These are phyloP conservation scores for Gigaspora rosea DNA, from an alignment of 192 early-diverging fungal genomes.

Conservation along the genomic window DNA sequence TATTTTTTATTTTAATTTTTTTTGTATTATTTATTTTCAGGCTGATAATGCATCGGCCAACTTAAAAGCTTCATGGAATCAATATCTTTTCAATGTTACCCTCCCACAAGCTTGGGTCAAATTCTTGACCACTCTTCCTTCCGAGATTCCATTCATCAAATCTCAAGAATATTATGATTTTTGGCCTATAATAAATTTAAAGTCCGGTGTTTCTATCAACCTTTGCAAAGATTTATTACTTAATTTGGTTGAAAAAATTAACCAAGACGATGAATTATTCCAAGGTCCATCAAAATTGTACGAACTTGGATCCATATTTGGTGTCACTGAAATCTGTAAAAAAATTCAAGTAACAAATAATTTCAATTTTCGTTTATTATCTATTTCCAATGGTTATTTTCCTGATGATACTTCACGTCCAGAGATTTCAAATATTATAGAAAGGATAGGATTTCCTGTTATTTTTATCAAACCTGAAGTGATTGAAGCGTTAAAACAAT, in stretches of 20 bases:
- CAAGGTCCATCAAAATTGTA: background rate
- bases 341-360: background rate
- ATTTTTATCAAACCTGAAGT: background rate
- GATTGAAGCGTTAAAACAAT: background rate
- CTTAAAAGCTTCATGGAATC: conserved; percentile 3
- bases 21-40: background rate
- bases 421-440: background rate
- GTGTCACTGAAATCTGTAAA: no score
- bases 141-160: background rate
- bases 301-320: background rate
- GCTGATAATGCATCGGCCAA: background rate
- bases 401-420: background rate
- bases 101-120: background rate
- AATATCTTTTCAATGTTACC: background rate
- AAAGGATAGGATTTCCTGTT: background rate
- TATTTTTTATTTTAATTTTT: background rate
- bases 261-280: background rate
- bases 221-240: background rate
- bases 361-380: background rate
- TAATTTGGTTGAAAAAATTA: background rate
- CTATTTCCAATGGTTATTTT: conserved; percentile 4
- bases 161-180: background rate
- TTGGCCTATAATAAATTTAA: background rate
- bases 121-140: background rate
- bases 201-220: background rate